These are phyloP conservation scores for Ceratocystis eucalypticola DNA, from an alignment of 2,329 filamentous ascomycete species.

Conservation along the genomic window DNA sequence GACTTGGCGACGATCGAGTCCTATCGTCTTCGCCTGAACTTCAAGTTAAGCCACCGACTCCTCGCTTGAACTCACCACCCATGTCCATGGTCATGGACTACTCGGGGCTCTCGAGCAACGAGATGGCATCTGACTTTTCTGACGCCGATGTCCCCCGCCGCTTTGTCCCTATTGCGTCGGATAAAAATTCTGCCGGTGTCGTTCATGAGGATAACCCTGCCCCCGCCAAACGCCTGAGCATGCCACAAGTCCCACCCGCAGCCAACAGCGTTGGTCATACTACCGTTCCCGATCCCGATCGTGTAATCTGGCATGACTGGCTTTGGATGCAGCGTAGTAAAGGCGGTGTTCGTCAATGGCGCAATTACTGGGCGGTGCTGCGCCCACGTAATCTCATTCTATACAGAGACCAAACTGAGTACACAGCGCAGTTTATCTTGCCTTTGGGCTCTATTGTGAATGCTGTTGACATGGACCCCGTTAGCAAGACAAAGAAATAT, in stretches of 20 bases:
- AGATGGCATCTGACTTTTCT: constrained; percentile 73
- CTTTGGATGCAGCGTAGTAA: constrained; percentile 74
- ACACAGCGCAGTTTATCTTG: constrained; percentile 71
- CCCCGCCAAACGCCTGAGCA: constrained; percentile 12
- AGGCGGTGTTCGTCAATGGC: constrained; percentile 79
- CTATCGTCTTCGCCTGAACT: constrained; percentile 51
- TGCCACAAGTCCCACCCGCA: background rate
- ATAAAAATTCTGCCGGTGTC: constrained; percentile 33
- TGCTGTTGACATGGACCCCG: constrained; percentile 80
- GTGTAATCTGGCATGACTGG: constrained; percentile 89
- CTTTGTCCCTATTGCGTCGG: constrained; percentile 25
- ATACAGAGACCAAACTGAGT: constrained; percentile 89
- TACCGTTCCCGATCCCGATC: constrained; percentile 56
- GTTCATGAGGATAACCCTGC: constrained; percentile 24
- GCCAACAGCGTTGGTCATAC: constrained; percentile 21
- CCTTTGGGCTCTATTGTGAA: constrained; percentile 69
- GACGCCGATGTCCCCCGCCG: constrained; percentile 44
- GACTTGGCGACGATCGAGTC: constrained; percentile 30
- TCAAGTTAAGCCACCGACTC: constrained; percentile 28
- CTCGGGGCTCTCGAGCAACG: constrained; percentile 49
- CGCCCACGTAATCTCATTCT: constrained; percentile 72
- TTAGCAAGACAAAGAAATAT: constrained; percentile 69
- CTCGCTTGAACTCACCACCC: constrained; percentile 32
- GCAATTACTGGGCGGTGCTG: constrained; percentile 83
- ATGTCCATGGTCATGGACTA: constrained; percentile 51